Evolutionary conservation across 2,329 filamentous ascomycete species (phyloP).

Genomic region (Teratosphaeria destructans): DNA sequence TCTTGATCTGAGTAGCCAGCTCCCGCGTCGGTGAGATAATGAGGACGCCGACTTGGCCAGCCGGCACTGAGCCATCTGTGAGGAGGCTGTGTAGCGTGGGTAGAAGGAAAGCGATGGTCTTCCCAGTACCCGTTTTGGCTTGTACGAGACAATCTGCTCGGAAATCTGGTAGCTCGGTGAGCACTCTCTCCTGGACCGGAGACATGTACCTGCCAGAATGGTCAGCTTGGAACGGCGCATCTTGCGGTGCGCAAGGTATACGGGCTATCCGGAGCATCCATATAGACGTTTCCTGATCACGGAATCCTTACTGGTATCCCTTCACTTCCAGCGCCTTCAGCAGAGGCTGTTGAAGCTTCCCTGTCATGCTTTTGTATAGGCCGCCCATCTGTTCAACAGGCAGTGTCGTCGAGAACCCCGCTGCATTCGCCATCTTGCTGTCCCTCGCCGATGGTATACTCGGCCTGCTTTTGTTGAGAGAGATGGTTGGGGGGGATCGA

Average conservation of each 20-base stretch:
- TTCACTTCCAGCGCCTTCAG: constrained; percentile 11
- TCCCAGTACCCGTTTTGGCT: constrained; percentile 85
- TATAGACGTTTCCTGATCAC: not conserved
- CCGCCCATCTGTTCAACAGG: constrained; percentile 6
- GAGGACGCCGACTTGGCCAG: constrained; percentile 77
- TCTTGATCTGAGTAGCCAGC: constrained; percentile 51
- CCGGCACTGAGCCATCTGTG: constrained; percentile 56
- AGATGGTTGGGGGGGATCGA: not conserved
- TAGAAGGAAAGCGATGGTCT: constrained; percentile 85
- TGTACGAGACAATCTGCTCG: constrained; percentile 45
- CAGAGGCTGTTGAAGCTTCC: constrained; percentile 6
- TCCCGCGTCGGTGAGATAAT: constrained; percentile 71
- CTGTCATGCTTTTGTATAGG: constrained; percentile 9
- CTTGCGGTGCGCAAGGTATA: not conserved
- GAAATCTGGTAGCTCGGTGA: constrained; percentile 40
- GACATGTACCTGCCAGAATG: constrained; percentile 3
- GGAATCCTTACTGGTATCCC: constrained; percentile 10
- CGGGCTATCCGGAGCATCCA: not conserved
- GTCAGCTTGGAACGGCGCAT: not conserved
- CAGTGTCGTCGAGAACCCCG: constrained; percentile 2
- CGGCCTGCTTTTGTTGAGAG: not conserved
- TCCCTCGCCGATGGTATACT: not conserved
- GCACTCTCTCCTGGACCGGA: constrained; percentile 44
- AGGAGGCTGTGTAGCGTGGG: constrained; percentile 81
- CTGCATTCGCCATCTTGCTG: not conserved